Evolutionary conservation across 305 asterid species (phyloP), one percentile per base, ranked within the genome.

Genomic region (Plantago lanceolata): DNA sequence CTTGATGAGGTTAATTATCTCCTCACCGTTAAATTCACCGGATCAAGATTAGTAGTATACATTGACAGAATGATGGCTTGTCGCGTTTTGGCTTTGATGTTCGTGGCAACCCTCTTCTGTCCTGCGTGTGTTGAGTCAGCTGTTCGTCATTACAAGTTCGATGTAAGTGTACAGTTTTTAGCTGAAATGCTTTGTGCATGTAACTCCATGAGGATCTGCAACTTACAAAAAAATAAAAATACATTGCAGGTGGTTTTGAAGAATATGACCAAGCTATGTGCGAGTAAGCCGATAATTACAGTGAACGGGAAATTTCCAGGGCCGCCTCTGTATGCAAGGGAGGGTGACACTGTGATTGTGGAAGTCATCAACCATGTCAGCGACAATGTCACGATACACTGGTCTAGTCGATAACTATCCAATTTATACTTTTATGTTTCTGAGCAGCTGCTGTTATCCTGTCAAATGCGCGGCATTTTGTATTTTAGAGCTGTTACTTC

Each of bases 261-360:
- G 70, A 86, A 80, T 52, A 40, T 51, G 26, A 80, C 83, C 17
- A 72, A 73, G 72, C 56, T 86, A 17, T 86, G 88, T 28, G 70
- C 75, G 21, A 76, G 73, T 61, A 86, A 86, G 82, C 69, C 87
- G 16, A 80, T 71, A 19, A 73, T 86, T 58, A 65, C 70, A 4
- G 90, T 86, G 53, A 86, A 86, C 26, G 95, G 89, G 37, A 82
- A 71, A 68, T 86, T 81, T 49, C 95, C 95, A 19, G 95, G 95
- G 71, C 91, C 95, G 0, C 74, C 85, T 19, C 80, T 84, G 24
- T 79, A 79, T 5, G 86, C 91, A 7, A 75, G 85, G 73, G 95
- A 86, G 71, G 91, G 73, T 29, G 95, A 86, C 37, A 86, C 58
- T 0, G 82, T 86, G 63, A 49, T 77, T 29, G 86, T 86, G 65